Evolutionary conservation across 2,329 filamentous ascomycete species (phyloP).

Genomic region (Cladophialophora yegresii): DNA sequence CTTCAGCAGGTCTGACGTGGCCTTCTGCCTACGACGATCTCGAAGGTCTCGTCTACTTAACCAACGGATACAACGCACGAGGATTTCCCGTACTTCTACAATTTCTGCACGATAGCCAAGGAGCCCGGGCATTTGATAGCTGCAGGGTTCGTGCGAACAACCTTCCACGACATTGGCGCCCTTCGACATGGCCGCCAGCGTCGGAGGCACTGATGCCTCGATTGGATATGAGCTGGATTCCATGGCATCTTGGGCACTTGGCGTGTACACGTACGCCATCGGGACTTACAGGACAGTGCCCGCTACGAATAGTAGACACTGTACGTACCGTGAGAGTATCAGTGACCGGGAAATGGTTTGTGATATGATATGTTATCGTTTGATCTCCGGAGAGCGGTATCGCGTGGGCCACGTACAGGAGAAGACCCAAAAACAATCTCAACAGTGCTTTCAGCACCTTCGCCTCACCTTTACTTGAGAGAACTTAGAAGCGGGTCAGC

Average conservation of each 20-base stretch:
- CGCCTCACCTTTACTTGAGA: too few relatives aligned
- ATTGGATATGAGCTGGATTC: slow-evolving; percentile 40
- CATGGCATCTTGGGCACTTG: slow-evolving; percentile 22
- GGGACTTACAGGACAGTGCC: too few relatives aligned
- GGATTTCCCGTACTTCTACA: slow-evolving; percentile 60
- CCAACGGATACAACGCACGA: slow-evolving; percentile 56
- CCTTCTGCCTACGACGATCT: slow-evolving; percentile 62
- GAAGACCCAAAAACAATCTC: too few relatives aligned
- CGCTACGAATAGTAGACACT: too few relatives aligned
- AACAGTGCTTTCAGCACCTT: too few relatives aligned
- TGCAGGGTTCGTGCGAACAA: slow-evolving; percentile 41
- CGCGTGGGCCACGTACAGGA: too few relatives aligned
- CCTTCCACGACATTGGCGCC: slow-evolving; percentile 44
- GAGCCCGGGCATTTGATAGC: slow-evolving; percentile 29
- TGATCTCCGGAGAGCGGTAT: too few relatives aligned
- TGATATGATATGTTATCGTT: too few relatives aligned
- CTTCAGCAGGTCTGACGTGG: slow-evolving; percentile 55
- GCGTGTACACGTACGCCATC: neutral
- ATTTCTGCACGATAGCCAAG: slow-evolving; percentile 52
- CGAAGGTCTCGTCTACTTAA: slow-evolving; percentile 65
- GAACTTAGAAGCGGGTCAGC: too few relatives aligned
- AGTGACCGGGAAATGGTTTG: too few relatives aligned
- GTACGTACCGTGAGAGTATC: too few relatives aligned
- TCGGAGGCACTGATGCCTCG: slow-evolving; percentile 42
- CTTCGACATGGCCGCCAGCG: slow-evolving; percentile 37